phyloP scores from a whole-genome alignment of 257 asterid species.

The Paraleonurus japonicus region DNA sequence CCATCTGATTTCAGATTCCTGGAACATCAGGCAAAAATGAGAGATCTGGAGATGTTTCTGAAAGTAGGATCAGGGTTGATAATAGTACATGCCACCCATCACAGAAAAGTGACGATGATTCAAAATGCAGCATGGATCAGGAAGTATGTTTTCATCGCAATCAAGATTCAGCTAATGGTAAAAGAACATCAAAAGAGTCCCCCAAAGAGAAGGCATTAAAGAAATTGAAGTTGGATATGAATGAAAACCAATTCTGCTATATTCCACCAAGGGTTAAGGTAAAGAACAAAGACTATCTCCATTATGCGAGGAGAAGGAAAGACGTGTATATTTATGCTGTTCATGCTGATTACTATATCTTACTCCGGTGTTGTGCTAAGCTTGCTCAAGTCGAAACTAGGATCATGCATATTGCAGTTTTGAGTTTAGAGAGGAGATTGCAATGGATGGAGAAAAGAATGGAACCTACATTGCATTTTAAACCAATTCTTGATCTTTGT shows the following conservation, averaged over 20 bases:
- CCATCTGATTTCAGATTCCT: constrained; percentile 33
- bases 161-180: constrained; percentile 18
- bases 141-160: not conserved
- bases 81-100: constrained; percentile 4
- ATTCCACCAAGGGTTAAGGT: constrained; percentile 50
- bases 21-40: constrained; percentile 25
- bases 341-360: constrained; percentile 79
- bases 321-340: constrained; percentile 53
- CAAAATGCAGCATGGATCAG: too few relatives aligned
- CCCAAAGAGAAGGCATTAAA: constrained; percentile 44
- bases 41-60: constrained; percentile 18
- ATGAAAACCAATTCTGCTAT: constrained; percentile 58
- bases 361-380: constrained; percentile 77
- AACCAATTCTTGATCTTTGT: constrained; percentile 27
- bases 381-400: constrained; percentile 66
- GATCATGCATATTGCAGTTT: constrained; percentile 62
- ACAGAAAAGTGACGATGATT: constrained; percentile 12
- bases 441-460: constrained; percentile 55
- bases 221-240: constrained; percentile 65
- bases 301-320: constrained; percentile 51
- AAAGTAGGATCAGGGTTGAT: constrained; percentile 5
- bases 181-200: constrained; percentile 21
- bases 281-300: constrained; percentile 42
- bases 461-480: constrained; percentile 32
- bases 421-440: constrained; percentile 69